Percentiles rank a stretch among this genome's conserved stretches.
These are phyloP conservation scores for Aaosphaeria pasadenensis DNA, from an alignment of 2,329 filamentous ascomycete species.

Conservation along the genomic window DNA sequence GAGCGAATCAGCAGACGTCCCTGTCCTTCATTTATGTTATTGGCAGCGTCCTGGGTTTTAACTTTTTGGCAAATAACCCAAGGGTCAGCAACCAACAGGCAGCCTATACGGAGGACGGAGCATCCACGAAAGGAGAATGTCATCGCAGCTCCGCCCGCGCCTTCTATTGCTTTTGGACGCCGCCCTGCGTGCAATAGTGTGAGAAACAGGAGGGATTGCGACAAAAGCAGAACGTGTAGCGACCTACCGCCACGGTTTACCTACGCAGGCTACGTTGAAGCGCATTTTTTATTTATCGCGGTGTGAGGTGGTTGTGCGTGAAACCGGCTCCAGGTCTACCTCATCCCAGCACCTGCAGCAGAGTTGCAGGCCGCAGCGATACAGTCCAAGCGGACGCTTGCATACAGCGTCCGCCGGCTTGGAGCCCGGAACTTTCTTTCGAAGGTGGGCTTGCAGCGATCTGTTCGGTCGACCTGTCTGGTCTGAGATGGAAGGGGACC, in stretches of 20 bases:
- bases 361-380: constrained; percentile 12
- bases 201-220: constrained; percentile 2
- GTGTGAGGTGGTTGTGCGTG: constrained; percentile 19
- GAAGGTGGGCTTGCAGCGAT: constrained; percentile 29
- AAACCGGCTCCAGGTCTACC: constrained; percentile 15
- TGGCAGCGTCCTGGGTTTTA: constrained; percentile 19
- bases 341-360: constrained; percentile 22
- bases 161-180: neutral
- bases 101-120: constrained; percentile 15
- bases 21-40: constrained; percentile 21
- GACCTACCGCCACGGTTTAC: neutral
- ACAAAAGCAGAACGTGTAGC: constrained; percentile 3
- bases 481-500: constrained; percentile 3
- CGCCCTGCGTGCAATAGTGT: neutral
- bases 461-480: neutral
- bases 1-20: constrained; percentile 2
- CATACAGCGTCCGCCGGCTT: constrained; percentile 15
- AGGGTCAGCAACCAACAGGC: constrained; percentile 6
- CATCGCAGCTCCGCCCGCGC: constrained; percentile 13
- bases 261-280: too few relatives aligned
- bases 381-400: constrained; percentile 16
- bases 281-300: constrained; percentile 11
- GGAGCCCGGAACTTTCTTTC: neutral
- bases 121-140: constrained; percentile 9
- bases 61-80: constrained; percentile 21